Base-by-base conservation (phyloP, 1,139 yeast species). In the Diutina scorzettiae region DNA sequence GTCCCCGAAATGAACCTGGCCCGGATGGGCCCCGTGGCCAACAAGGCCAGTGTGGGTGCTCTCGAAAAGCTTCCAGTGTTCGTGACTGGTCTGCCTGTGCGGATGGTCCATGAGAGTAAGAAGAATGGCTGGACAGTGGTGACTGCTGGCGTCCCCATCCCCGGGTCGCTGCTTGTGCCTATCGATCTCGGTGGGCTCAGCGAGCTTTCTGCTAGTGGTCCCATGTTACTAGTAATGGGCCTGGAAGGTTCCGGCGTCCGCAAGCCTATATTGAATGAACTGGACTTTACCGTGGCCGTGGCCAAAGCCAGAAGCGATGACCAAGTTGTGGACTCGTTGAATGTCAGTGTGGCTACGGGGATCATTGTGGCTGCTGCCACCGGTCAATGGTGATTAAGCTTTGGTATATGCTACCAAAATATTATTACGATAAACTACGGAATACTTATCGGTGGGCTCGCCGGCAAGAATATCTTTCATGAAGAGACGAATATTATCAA, bases 281-380 rank as follows among this genome's bases (percentile, higher is more conserved):
- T 89, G 43, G 86, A 85, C 49, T 78, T 66, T 52, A 63, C 73
- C 43, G 89, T 78, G 8, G 72, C 75, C 20, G 65, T 84, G 53
- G 49, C 57, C 7, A 60, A 60, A 28, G 60, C 61, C 24, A 50
- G 53, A 36, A 57, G 53, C 21, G 64, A 58, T 5, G 68, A 65
- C 43, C 53, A 53, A 2, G 60, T 75, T 14, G 79, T 87, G 30
- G 96, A 86, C 54, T 83, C 95, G 19, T 64, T 87, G 51, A 87
- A 87, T 55, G 96, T 85, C 31, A 83, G 94, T 54, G 96, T 87
- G 4, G 96, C 96, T 1, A 73, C 89, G 2, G 93, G 89, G 1
- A 55, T 86, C 29, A 55, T 85, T 43, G 59, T 84, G 24, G 64
- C 39, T 4, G 39, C 39, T 7, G 19, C 39, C 1, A 34, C 29